Percentiles rank a stretch among this genome's conserved stretches.
These are phyloP conservation scores for Didymella sp. DNA, from an alignment of 2,329 filamentous ascomycete species.

Conservation along the genomic window DNA sequence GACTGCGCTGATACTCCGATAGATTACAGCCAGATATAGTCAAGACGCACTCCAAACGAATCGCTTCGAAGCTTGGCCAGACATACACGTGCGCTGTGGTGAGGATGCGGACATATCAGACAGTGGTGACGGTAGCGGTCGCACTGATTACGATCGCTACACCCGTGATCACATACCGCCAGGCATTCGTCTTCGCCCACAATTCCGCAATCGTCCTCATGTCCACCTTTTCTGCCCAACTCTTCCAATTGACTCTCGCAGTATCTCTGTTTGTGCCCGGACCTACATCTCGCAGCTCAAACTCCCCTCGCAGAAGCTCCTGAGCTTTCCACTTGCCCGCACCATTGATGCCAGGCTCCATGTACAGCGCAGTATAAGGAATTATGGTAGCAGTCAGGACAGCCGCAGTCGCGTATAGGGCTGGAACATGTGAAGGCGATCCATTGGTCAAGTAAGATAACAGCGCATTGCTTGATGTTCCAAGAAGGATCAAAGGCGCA, in stretches of 20 bases:
- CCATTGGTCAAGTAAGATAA: conserved; percentile 31
- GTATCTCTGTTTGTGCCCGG: conserved; percentile 25
- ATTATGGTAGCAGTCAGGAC: conserved; percentile 42
- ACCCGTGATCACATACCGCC: conserved; percentile 29
- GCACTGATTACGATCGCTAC: conserved; percentile 27
- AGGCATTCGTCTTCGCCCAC: conserved; percentile 29
- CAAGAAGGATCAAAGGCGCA: conserved; percentile 46
- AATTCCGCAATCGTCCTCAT: conserved; percentile 30
- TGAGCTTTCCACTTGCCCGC: conserved; percentile 51
- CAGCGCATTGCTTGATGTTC: conserved; percentile 41
- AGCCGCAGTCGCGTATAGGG: conserved; percentile 35
- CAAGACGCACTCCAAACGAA: background rate
- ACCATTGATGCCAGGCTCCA: conserved; percentile 51
- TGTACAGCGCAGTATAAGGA: conserved; percentile 49
- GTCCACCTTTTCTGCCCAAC: conserved; percentile 28
- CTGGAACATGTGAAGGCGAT: conserved; percentile 5
- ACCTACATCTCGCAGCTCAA: conserved; percentile 21
- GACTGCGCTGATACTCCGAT: too few species aligned
- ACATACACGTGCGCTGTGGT: background rate
- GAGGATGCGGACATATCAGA: background rate
- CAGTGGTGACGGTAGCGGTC: conserved; percentile 14
- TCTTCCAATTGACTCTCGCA: conserved; percentile 22
- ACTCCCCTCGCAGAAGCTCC: conserved; percentile 38
- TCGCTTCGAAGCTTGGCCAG: background rate
- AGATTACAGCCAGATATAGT: conserved; percentile 4